Evolutionary conservation across 2,329 filamentous ascomycete species (phyloP), one percentile per base, ranked within the genome.

Genomic region (Xylariaceae sp.): DNA sequence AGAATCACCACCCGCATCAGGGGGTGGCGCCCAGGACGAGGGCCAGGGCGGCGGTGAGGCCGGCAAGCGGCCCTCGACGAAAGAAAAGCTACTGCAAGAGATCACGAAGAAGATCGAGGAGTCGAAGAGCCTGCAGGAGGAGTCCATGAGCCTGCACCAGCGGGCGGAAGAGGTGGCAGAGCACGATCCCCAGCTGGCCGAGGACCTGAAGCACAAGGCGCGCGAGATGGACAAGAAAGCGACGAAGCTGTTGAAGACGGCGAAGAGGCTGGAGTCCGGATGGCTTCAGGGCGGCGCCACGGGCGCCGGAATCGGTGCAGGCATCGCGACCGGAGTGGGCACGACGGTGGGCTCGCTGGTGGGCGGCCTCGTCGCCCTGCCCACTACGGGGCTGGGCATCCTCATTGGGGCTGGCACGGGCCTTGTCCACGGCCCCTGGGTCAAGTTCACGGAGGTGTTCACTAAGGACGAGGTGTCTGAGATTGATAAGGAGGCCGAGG

Each of bases 351-450:
- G 68, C 8, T 57, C 66, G 26, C 44, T 71, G 29, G 66, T 71
- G 39, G 60, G 61, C 41, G 68, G 67, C 2, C 47, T 70, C n/a
- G 61, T 64, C 8, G 64, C 67, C 11, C 64, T 70, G 15, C 68
- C 68, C 3, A 68, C 68, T 3, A 66, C 68, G 13, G 66, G 65
- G 0, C 49, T 70, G 6, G 68, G 68, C 3, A 63, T 70, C 20
- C 52, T 71, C 10, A 58, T 69, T 23, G 68, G 68, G 3, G 67
- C 67, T 10, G 68, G 66, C 9, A 64, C 67, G 6, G 68, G 68
- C 1, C 53, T 70, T 4, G 64, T 71, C 4, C 68, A 71, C 27
- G 68, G 68, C 2, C 68, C 68, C 10, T 70, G 68, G 68, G 63
- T 71, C 16, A 69, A 68, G 56, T 67, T 70, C 23, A 64, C 64